Base-by-base conservation (phyloP, 192 early-diverging fungal species). In the Umbelopsis sp. region DNA sequence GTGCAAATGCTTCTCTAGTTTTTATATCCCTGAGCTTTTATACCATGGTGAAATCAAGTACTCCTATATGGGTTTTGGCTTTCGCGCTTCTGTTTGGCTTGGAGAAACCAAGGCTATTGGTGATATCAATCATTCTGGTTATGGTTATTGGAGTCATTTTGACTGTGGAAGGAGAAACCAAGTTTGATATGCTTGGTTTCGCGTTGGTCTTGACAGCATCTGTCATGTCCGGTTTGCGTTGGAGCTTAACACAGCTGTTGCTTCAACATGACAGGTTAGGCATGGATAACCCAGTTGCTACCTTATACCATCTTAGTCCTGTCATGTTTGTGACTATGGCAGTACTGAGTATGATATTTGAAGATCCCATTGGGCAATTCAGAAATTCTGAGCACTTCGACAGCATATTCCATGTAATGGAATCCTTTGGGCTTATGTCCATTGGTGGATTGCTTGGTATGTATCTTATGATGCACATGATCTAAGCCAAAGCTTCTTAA, bases 21-120 rank as follows among this genome's bases (percentile, higher is more conserved):
- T 84, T 81, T 71, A 92, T 96, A 52, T 89, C 94, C 10, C 83
- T 96, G 20, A 88, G 90, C n/a, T 94, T 96, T 73, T 94, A 94
- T 75, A 96, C 89, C 27, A 89, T 91, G 88, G 85, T 91, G 27
- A 91, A 91, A 75, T 88, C 86, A 12, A 84, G 85, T 37, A 87
- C 86, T 3, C 89, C 89, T 2, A 82, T 89, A 55, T 89, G 85
- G 85, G 87, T 90, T 9, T 78, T 96, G 12, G 33, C 93, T 0
- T 96, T 96, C 78, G 90, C 94, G 33, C 93, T 94, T 78, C 72
- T 90, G 11, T 94, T 96, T 72, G 73, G 87, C 27, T 83, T 96
- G 48, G 93, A 96, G 66, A 78, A 82, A 41, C 89, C 90, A 3
- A 81, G 87, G 12, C 71, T 84, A 64, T 68, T 78, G 50, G 71